Conservation (phyloP, 148 eudicot species). For the Rhododendron griersonianum region DNA sequence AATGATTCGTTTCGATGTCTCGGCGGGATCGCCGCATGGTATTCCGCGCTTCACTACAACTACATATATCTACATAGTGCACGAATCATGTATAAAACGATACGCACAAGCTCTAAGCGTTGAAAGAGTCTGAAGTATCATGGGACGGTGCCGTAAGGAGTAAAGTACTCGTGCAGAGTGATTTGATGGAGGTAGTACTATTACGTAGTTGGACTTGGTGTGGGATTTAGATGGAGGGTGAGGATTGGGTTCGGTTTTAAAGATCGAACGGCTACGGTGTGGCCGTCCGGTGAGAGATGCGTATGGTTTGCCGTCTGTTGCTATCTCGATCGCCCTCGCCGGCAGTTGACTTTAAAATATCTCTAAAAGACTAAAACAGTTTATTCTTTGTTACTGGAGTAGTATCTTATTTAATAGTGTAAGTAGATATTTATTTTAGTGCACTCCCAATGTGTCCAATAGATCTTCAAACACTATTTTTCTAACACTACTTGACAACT, state of each 20-base stretch:
- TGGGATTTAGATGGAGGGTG: neutral
- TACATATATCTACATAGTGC: neutral
- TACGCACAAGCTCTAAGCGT: neutral
- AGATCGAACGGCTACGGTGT: conserved; percentile 5
- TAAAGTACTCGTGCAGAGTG: neutral
- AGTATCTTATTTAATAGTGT: no score
- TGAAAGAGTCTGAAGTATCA: neutral
- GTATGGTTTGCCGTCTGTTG: neutral
- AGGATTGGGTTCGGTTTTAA: neutral
- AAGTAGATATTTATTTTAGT: no score
- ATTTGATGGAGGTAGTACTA: neutral
- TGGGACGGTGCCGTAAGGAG: neutral
- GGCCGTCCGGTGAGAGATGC: neutral
- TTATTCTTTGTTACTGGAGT: neutral
- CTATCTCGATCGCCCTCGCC: neutral
- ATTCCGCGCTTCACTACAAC: neutral
- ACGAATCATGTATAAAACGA: neutral
- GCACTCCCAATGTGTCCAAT: neutral
- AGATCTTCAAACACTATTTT: no score
- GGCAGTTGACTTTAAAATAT: neutral
- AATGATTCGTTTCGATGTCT: neutral
- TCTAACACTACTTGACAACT: no score
- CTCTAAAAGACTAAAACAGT: no score
- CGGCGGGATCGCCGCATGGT: neutral
- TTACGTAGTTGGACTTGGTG: neutral